A percentile compares a stretch with the other conserved stretches of the same genome.
Evolutionary conservation across 805 yeast species (phyloP).

Genomic region (Candida saitoana): DNA sequence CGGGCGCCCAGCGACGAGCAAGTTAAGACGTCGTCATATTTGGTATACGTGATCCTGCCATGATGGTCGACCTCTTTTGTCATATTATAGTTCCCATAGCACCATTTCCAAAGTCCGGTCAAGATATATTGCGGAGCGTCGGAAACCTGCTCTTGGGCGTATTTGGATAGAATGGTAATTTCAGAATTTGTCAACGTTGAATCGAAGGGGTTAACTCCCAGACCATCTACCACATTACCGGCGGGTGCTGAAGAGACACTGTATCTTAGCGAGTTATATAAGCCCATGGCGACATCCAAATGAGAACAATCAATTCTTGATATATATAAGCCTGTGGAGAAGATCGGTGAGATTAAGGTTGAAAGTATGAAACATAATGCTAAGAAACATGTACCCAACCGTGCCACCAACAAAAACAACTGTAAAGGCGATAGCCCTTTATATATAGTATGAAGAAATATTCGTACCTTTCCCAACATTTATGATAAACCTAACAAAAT

Average conservation of each 20-base stretch:
- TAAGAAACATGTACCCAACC: conserved; percentile 18
- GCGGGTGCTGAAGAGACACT: conserved; percentile 23
- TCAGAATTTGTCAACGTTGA: conserved; percentile 46
- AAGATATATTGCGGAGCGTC: conserved; percentile 47
- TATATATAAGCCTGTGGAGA: conserved; percentile 18
- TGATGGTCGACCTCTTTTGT: conserved; percentile 11
- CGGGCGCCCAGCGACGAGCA: conserved; percentile 14
- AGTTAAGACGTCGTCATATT: conserved; percentile 19
- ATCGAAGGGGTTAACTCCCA: conserved; percentile 20
- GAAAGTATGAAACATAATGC: conserved; percentile 18
- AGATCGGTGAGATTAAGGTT: conserved; percentile 24
- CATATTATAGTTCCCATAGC: conserved; percentile 38
- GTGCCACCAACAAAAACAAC: conserved; percentile 17
- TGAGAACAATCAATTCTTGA: conserved; percentile 48
- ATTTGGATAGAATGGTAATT: conserved; percentile 40
- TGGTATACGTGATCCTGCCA: conserved; percentile 11
- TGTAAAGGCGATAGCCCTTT: conserved; percentile 15
- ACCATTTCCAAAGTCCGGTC: conserved; percentile 41
- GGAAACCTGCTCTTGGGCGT: conserved; percentile 43
- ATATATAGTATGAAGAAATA: conserved; percentile 7
- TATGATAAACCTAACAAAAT: too few relatives aligned
- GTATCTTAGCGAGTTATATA: conserved; percentile 42
- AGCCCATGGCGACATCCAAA: conserved; percentile 49
- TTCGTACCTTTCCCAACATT: background rate
- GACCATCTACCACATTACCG: conserved; percentile 10